Base-by-base conservation (phyloP, 345 rosid species). In the Rhodamnia rubescens region DNA sequence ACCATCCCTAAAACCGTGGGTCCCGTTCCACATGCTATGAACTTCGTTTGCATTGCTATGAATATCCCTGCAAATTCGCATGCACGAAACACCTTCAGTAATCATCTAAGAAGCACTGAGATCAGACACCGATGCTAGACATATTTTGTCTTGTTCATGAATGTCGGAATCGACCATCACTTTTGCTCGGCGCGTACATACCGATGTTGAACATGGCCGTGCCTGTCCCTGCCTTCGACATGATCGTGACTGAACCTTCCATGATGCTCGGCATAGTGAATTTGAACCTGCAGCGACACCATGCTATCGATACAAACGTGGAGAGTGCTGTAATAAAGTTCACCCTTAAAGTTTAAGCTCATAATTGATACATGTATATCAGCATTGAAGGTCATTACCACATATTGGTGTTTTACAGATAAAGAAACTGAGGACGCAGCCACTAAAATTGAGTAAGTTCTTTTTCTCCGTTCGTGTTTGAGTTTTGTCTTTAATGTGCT, bases 171-270 rank as follows among this genome's bases (percentile, higher is more conserved):
- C 2, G 0, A 59, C 14, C 7, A 27, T 59, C 10, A 1, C 9
- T 36, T 14, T 59, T n/a, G 74, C 40, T 59, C 29, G 40, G 20
- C 20, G 9, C 9, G 20, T 54, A 22, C 61, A 15, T 40, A 97
- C 98, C 98, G 93, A 97, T 92, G 87, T 91, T 94, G 84, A 97
- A 94, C 98, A 97, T 94, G 88, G 98, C 98, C 85, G 95, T 97
- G 87, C 98, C 98, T 20, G 93, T 94, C 57, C 97, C 98, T 83
- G 95, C 97, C 87, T 86, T 95, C 8, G 98, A 94, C 97, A 97
- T 89, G 84, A 97, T 94, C 86, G 88, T 84, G 40, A 97, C 89
- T 0, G 96, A 94, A 42, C 94, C 98, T 82, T 95, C 98, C 87
- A 97, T 58, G 15, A 97, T 90, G 16, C 10, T 59, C 1, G 74